Conservation (phyloP, 768 basidiomycete genomes). For the Suillus plorans region DNA sequence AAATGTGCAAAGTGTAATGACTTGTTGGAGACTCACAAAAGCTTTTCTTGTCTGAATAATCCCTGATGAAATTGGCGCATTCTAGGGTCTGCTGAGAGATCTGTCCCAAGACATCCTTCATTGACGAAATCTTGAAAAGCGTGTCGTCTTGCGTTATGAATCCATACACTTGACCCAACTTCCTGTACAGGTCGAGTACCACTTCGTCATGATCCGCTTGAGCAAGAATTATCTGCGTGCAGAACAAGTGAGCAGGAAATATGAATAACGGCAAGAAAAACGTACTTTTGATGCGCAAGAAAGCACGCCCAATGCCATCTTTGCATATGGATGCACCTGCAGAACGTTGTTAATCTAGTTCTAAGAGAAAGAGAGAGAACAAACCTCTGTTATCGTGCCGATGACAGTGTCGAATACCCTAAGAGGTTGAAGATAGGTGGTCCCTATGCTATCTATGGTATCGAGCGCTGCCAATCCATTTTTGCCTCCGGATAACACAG, state of each 20-base stretch:
- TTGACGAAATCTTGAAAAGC: background rate
- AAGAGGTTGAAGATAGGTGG: no score
- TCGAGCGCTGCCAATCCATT: no score
- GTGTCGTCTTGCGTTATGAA: constrained; percentile 1
- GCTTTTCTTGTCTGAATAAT: constrained; percentile 6
- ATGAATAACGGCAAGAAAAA: background rate
- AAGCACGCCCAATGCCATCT: background rate
- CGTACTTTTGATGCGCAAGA: background rate
- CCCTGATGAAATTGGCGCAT: constrained; percentile 7
- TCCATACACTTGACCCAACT: background rate
- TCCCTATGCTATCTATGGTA: no score
- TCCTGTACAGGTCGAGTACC: background rate
- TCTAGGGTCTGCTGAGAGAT: constrained; percentile 5
- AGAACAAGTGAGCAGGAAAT: no score
- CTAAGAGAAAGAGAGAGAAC: background rate
- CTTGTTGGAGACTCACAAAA: constrained; percentile 4
- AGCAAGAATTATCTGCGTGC: background rate
- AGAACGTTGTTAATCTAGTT: background rate
- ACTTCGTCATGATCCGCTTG: constrained; percentile 1
- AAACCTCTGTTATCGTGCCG: background rate
- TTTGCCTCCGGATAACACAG: no score
- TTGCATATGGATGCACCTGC: constrained; percentile 8
- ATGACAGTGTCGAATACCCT: background rate
- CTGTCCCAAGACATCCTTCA: background rate
- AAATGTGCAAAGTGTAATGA: no score